Evolutionary conservation across 2,329 filamentous ascomycete species (phyloP), one percentile per base, ranked within the genome.

Genomic region (Penicillium sp.): DNA sequence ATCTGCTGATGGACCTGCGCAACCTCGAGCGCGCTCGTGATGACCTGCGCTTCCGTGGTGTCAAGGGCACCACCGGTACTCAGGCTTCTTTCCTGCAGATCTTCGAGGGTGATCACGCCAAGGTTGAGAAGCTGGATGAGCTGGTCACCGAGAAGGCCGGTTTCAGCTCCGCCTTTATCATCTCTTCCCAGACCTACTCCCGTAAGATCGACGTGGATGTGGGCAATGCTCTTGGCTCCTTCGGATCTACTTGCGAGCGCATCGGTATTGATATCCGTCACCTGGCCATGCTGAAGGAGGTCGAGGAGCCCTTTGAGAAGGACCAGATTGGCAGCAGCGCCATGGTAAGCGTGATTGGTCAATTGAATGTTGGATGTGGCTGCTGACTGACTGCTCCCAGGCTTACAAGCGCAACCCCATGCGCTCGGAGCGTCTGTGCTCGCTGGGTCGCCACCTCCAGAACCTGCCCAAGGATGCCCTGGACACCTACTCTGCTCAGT

Each of bases 221-320:
- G n/a, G 84, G 88, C 68, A 93, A 95, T 71, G 91, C 90, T n/a
- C 81, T 96, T 37, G 83, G 85, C 35, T 90, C 87, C 1, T 87
- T 96, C 54, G 92, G 90, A 25, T 84, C 91, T n/a, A 91, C 91
- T 0, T 90, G 87, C 52, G 85, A 91, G 71, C 86, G 88, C 60
- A 93, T 96, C 61, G 85, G 86, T 51, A 83, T 84, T 49, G 90
- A 94, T 69, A 90, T 95, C 65, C 83, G 90, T 51, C 88, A 91
- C 71, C 80, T 94, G 50, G 88, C 89, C 5, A 82, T 84, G 70
- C 84, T 87, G 78, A 96, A 96, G 82, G 91, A 96, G 76, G 81
- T 95, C 59, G 92, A 96, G 72, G 90, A 93, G 80, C 91, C 90
- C 0, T 91, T 92, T 68, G 90, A 93, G 78, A 87, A 86, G 69